Evolutionary conservation across 192 early-diverging fungal species (phyloP).

Genomic region (Powellomyces hirtus): DNA sequence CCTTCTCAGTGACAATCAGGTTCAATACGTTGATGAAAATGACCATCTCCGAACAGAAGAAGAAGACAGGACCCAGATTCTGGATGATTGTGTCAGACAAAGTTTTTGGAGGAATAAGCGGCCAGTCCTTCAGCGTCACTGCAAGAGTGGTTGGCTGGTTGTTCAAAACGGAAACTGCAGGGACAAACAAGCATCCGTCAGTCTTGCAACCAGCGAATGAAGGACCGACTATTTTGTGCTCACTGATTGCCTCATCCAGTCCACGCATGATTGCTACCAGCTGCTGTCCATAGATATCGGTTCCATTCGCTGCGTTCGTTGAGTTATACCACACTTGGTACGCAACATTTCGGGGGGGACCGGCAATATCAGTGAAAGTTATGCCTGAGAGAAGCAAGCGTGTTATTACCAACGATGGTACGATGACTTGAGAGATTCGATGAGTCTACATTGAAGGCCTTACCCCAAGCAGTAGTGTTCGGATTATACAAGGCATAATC

Average conservation of each 20-base stretch:
- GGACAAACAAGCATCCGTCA: neutral
- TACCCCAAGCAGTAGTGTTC: conserved; percentile 67
- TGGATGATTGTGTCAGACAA: conserved; percentile 63
- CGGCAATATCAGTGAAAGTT: conserved; percentile 32
- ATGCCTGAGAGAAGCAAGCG: too few relatives aligned
- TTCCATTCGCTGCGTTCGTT: conserved; percentile 51
- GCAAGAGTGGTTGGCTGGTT: conserved; percentile 34
- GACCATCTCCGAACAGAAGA: conserved; percentile 59
- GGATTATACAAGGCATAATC: conserved; percentile 65
- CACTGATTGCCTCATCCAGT: conserved; percentile 74
- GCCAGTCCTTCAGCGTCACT: conserved; percentile 67
- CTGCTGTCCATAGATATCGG: conserved; percentile 63
- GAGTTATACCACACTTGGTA: conserved; percentile 80
- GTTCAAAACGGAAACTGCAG: conserved; percentile 21
- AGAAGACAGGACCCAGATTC: conserved; percentile 51
- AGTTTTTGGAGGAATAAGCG: conserved; percentile 51
- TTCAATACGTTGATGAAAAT: conserved; percentile 66
- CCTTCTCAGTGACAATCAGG: conserved; percentile 74
- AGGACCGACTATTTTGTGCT: too few relatives aligned
- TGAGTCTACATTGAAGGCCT: too few relatives aligned
- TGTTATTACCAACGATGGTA: neutral
- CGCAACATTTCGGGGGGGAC: conserved; percentile 52
- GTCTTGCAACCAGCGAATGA: neutral
- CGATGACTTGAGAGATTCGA: neutral
- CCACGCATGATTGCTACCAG: conserved; percentile 59